Base-by-base conservation (phyloP, 768 basidiomycete species). In the Sarcomyxa edulis region DNA sequence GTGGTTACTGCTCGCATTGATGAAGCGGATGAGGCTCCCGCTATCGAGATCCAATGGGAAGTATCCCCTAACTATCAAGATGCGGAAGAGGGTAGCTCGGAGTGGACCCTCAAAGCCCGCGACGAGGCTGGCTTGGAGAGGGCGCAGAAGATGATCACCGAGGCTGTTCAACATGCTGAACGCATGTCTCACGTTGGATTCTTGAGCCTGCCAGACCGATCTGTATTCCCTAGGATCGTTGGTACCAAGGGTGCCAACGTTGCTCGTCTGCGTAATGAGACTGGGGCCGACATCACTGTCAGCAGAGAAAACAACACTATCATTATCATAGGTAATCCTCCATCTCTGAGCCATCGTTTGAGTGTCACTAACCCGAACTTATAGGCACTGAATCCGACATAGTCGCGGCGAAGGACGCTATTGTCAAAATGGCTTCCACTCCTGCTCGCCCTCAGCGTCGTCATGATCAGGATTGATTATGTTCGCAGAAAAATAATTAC, bases 161-260 rank as follows among this genome's bases (percentile, higher is more conserved):
- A 84, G 7, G 86, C 84, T 28, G 75, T 92, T 51, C 69, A 77
- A 46, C 72, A 76, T 48, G 90, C 90, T 12, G 68, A 78, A 48
- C 66, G 68, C 43, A 81, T 84, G 70, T 74, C 81, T 2, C 82
- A 88, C 47, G 78, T 88, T 47, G 92, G 88, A 7, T 91, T 86
- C 72, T 70, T 95, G 40, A 92, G 84, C 7, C 68, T 95, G 28
- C 65, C 78, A 27, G 85, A 92, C 55, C 81, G 91, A 46, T 76
- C 83, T 24, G 74, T 74, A 23, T 97, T 97, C 78, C 93, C 94
- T 10, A 74, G 90, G 48, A 94, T 97, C 49, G 91, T 97, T 45
- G 94, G 94, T 26, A 65, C 84, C 8, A 95, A 94, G 64, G 93
- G 93, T 37, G 68, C 90, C 19, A 97, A 91, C 50, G 87, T 97